Percentiles rank a stretch among this genome's conserved stretches.
Conservation (phyloP, 257 asterid genomes). For the Scutellaria barbata region DNA sequence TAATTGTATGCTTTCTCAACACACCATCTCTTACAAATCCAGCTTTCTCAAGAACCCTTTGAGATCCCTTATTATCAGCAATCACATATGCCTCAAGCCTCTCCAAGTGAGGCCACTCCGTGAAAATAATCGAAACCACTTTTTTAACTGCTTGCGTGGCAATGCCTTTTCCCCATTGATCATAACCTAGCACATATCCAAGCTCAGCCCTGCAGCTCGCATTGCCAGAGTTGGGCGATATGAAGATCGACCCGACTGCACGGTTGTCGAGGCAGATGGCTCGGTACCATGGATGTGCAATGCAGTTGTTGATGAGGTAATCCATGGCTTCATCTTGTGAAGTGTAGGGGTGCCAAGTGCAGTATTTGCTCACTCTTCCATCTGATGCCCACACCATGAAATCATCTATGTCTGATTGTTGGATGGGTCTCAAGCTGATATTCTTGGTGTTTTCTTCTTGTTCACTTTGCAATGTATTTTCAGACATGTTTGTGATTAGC, state of each 20-base stretch:
- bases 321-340: conserved; percentile 42
- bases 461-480: conserved; percentile 6
- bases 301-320: conserved; percentile 42
- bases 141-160: conserved; percentile 49
- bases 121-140: conserved; percentile 41
- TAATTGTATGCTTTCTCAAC: conserved; percentile 34
- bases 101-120: conserved; percentile 46
- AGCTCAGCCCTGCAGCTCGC: conserved; percentile 49
- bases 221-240: conserved; percentile 46
- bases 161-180: conserved; percentile 62
- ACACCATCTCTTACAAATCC: conserved; percentile 56
- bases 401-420: conserved; percentile 50
- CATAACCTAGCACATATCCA: conserved; percentile 51
- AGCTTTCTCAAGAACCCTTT: conserved; percentile 55
- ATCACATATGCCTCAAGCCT: conserved; percentile 59
- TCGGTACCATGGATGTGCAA: conserved; percentile 48
- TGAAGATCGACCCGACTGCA: conserved; percentile 60
- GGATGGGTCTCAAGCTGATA: conserved; percentile 44
- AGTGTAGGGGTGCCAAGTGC: conserved; percentile 59
- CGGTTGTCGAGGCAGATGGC: conserved; percentile 46
- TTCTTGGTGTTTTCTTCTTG: conserved; percentile 15
- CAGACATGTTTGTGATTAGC: conserved; percentile 18
- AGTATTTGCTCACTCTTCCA: conserved; percentile 52
- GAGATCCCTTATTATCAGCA: conserved; percentile 50
- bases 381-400: conserved; percentile 67